phyloP scores from a whole-genome alignment of 495 filamentous ascomycete species.

The Wilcoxina mikolae region DNA sequence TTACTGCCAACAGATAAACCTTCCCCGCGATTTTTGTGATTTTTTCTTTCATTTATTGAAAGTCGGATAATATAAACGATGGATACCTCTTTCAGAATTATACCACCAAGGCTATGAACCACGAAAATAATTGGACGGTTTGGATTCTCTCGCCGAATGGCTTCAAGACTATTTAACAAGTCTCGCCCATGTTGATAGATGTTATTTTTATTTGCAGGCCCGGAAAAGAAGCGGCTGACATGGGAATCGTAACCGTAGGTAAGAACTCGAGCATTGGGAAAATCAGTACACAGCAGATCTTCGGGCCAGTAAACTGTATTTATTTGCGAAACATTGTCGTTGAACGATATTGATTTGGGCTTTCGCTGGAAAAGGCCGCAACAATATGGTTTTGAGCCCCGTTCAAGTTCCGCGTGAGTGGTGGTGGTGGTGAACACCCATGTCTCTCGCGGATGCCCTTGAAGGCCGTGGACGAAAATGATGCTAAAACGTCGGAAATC shows the following conservation, averaged over 20 bases:
- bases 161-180: background rate
- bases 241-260: conserved; percentile 21
- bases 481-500: conserved; percentile 21
- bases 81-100: conserved; percentile 1
- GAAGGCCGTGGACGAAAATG: conserved; percentile 29
- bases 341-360: background rate
- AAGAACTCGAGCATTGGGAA: conserved; percentile 18
- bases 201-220: conserved; percentile 9
- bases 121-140: background rate
- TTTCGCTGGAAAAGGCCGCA: background rate
- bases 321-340: background rate
- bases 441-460: conserved; percentile 29
- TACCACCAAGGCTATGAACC: background rate
- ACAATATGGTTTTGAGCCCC: background rate
- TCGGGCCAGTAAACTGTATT: background rate
- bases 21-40: too few species aligned
- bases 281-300: conserved; percentile 7
- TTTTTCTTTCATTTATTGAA: too few species aligned
- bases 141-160: background rate
- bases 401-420: background rate
- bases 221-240: conserved; percentile 7
- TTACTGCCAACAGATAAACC: too few species aligned
- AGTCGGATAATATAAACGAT: too few species aligned
- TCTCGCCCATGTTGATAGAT: conserved; percentile 18
- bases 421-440: conserved; percentile 14